phyloP scores from a whole-genome alignment of 495 filamentous ascomycete species.

The Hypoxylon trugodes region DNA sequence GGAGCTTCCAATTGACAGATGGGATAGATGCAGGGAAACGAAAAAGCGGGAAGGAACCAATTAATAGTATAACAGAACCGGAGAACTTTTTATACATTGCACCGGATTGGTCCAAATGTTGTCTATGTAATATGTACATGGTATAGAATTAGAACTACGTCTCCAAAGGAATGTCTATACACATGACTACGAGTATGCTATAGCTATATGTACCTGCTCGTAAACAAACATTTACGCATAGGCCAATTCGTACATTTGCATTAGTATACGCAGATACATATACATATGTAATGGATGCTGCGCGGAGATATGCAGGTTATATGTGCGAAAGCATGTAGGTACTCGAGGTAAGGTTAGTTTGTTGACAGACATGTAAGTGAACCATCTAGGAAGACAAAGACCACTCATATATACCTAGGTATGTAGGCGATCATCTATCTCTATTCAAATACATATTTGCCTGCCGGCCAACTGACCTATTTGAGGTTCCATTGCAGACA shows the following conservation, averaged over 20 bases:
- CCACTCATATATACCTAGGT: constrained; percentile 10
- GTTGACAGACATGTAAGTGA: constrained; percentile 10
- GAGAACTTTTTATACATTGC: constrained; percentile 16
- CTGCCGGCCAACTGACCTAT: constrained; percentile 3
- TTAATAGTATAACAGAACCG: constrained; percentile 26
- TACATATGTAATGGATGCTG: constrained; percentile 1
- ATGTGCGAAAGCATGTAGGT: background rate
- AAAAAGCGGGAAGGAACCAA: constrained; percentile 23
- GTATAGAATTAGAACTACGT: no score
- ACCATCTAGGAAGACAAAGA: background rate
- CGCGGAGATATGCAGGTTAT: background rate
- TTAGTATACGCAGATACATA: background rate
- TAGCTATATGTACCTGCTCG: background rate
- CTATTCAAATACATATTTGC: constrained; percentile 10
- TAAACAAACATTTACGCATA: background rate
- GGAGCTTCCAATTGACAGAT: background rate
- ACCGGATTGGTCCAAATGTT: constrained; percentile 19
- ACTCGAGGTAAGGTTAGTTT: constrained; percentile 7
- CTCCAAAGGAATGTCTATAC: no score
- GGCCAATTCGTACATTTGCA: background rate
- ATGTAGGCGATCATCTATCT: constrained; percentile 11
- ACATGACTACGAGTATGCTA: background rate
- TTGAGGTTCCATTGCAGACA: constrained; percentile 35
- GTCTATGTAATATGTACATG: no score
- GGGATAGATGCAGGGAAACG: constrained; percentile 13